Evolutionary conservation across 768 basidiomycete species (phyloP).

Genomic region (Guyanaporus albipodus): DNA sequence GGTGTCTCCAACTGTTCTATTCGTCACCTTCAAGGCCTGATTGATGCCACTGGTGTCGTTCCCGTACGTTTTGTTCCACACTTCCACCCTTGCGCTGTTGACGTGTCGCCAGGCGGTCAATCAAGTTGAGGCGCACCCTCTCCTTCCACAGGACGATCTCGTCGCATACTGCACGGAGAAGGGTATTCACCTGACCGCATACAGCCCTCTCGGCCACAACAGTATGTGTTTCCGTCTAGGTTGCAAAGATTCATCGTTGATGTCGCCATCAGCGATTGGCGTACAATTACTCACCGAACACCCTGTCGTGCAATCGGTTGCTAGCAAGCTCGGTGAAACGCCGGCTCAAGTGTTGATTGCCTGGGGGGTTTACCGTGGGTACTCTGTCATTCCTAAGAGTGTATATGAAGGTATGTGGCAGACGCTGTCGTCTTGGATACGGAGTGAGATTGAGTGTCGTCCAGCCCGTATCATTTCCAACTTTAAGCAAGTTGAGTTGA

Average conservation of each 20-base stretch:
- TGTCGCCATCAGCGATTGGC: too few relatives aligned
- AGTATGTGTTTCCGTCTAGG: constrained; percentile 36
- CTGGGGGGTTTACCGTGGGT: constrained; percentile 73
- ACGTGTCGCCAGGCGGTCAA: constrained; percentile 47
- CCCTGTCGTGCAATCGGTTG: constrained; percentile 56
- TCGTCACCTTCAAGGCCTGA: constrained; percentile 61
- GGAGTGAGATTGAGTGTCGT: not conserved
- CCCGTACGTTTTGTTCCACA: constrained; percentile 44
- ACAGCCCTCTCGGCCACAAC: constrained; percentile 80
- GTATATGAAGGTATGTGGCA: constrained; percentile 50
- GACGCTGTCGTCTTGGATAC: not conserved
- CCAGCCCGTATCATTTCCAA: constrained; percentile 68
- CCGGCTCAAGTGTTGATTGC: constrained; percentile 81
- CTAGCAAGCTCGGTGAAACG: constrained; percentile 57
- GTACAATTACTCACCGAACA: constrained; percentile 72
- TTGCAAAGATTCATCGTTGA: not conserved
- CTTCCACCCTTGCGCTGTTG: not conserved
- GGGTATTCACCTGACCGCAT: constrained; percentile 67
- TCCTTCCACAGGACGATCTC: constrained; percentile 71
- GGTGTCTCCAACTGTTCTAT: constrained; percentile 84
- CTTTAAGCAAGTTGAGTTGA: constrained; percentile 70
- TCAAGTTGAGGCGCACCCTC: constrained; percentile 83
- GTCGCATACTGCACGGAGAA: constrained; percentile 64
- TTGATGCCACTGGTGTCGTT: constrained; percentile 63
- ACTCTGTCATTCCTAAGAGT: constrained; percentile 82